phyloP scores from a whole-genome alignment of 2,329 filamentous ascomycete species.

The Penicillium sp. region DNA sequence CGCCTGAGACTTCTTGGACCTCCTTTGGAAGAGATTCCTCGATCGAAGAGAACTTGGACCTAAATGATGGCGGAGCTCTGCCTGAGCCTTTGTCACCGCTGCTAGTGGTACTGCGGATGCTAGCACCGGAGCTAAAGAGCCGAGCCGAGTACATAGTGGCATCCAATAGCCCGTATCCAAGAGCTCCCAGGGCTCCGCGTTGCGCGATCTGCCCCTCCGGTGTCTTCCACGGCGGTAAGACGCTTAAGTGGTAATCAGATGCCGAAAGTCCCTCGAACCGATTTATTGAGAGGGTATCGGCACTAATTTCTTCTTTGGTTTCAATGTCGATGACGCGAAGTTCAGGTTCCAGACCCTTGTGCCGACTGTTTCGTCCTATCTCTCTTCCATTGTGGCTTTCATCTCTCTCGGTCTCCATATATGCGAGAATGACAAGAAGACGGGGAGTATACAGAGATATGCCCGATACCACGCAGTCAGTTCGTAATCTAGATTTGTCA shows the following conservation, averaged over 20 bases:
- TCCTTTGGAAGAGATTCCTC: conserved; percentile 42
- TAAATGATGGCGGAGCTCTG: conserved; percentile 53
- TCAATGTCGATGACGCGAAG: conserved; percentile 86
- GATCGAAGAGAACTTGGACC: conserved; percentile 54
- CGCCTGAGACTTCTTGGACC: conserved; percentile 52
- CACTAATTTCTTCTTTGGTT: conserved; percentile 80
- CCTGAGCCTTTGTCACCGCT: conserved; percentile 61
- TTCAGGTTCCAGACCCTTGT: conserved; percentile 83
- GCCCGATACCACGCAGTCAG: conserved; percentile 97
- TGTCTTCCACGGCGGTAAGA: conserved; percentile 75
- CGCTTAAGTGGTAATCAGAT: conserved; percentile 86
- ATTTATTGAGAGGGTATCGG: conserved; percentile 81
- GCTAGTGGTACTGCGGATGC: conserved; percentile 62
- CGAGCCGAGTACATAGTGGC: conserved; percentile 83
- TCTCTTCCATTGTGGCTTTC: conserved; percentile 51
- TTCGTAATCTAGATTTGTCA: conserved; percentile 69
- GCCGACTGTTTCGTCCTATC: conserved; percentile 67
- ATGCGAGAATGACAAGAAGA: conserved; percentile 87
- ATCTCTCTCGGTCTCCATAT: conserved; percentile 73
- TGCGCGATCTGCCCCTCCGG: conserved; percentile 62
- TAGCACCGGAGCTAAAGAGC: conserved; percentile 84
- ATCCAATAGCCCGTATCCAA: conserved; percentile 81
- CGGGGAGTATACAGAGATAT: conserved; percentile 94
- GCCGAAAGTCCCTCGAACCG: conserved; percentile 83
- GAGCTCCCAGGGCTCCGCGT: conserved; percentile 73